phyloP scores from a whole-genome alignment of 441 rosid genomes.

The Codiaeum variegatum region DNA sequence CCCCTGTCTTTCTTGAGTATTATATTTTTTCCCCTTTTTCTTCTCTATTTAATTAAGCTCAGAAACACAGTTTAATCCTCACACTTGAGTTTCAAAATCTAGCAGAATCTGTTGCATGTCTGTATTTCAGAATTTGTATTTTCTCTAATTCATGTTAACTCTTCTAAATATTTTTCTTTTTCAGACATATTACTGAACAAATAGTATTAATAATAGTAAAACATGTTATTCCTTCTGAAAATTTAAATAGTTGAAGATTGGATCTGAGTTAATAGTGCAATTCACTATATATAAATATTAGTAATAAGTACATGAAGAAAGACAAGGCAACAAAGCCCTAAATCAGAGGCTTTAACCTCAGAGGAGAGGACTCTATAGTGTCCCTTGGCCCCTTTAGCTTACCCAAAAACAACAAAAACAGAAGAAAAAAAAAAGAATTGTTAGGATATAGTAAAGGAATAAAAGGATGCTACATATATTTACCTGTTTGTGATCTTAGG shows the following conservation, averaged over 20 bases:
- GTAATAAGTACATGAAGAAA: slow-evolving; percentile 21
- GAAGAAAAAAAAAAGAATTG: slow-evolving; percentile 22
- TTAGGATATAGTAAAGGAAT: slow-evolving; percentile 21
- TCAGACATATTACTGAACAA: not conserved
- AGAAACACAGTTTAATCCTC: slow-evolving; percentile 8
- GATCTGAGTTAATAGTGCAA: slow-evolving; percentile 35
- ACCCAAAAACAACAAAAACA: slow-evolving; percentile 27
- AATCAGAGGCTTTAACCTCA: slow-evolving; percentile 35
- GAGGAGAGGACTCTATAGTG: slow-evolving; percentile 25
- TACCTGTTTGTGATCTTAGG: slow-evolving; percentile 39
- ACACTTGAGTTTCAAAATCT: slow-evolving; percentile 11
- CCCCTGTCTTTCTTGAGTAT: not conserved
- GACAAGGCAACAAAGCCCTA: slow-evolving; percentile 32
- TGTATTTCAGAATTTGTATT: slow-evolving; percentile 15
- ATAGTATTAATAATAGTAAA: slow-evolving; percentile 1
- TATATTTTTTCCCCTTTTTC: not conserved
- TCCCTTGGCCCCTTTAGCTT: slow-evolving; percentile 31
- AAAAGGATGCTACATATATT: slow-evolving; percentile 20
- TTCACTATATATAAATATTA: slow-evolving; percentile 19
- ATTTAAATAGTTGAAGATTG: slow-evolving; percentile 16
- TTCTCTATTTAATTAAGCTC: slow-evolving; percentile 8
- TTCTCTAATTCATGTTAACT: slow-evolving; percentile 8
- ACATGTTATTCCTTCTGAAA: slow-evolving; percentile 18
- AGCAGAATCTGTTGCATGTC: slow-evolving; percentile 11
- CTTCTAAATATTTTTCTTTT: slow-evolving; percentile 12